A percentile compares a stretch with the other conserved stretches of the same genome.
These are phyloP conservation scores for Chaetomium strumarium DNA, from an alignment of 2,329 filamentous ascomycete genomes.

Conservation along the genomic window DNA sequence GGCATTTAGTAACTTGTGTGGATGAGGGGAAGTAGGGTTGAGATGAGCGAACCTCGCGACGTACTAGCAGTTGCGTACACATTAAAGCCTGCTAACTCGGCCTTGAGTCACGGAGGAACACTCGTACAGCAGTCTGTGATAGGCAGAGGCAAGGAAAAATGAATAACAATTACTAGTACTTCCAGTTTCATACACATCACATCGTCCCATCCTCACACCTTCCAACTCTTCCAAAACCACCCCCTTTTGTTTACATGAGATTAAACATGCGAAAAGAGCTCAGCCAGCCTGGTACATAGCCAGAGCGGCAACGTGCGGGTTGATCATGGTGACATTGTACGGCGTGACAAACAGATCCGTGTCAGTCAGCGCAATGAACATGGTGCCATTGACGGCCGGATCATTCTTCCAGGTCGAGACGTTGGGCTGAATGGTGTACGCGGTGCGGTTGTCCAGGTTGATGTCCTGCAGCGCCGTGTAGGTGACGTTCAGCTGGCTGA, in stretches of 20 bases:
- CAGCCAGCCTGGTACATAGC: constrained; percentile 74
- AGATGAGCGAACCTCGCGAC: too few relatives aligned
- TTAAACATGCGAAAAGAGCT: constrained; percentile 18
- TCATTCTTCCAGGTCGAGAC: constrained; percentile 61
- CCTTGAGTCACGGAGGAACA: too few relatives aligned
- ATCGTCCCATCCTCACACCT: too few relatives aligned
- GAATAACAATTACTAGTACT: too few relatives aligned
- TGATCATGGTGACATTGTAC: constrained; percentile 68
- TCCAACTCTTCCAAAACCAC: too few relatives aligned
- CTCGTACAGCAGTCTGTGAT: too few relatives aligned
- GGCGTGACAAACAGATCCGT: constrained; percentile 62
- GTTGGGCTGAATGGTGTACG: constrained; percentile 68
- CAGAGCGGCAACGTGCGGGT: constrained; percentile 69
- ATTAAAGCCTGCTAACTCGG: too few relatives aligned
- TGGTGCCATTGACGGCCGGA: constrained; percentile 67
- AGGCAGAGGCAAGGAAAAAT: too few relatives aligned
- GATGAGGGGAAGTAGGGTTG: too few relatives aligned
- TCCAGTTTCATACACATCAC: too few relatives aligned
- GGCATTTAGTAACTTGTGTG: too few relatives aligned
- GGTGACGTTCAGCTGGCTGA: constrained; percentile 69
- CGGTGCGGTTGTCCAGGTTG: constrained; percentile 41
- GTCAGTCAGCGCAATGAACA: constrained; percentile 74
- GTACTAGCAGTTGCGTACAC: too few relatives aligned
- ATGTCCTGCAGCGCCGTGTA: constrained; percentile 56
- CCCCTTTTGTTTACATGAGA: not conserved